Conservation (phyloP, 2,329 filamentous ascomycete species). For the Botrytis cinerea region DNA sequence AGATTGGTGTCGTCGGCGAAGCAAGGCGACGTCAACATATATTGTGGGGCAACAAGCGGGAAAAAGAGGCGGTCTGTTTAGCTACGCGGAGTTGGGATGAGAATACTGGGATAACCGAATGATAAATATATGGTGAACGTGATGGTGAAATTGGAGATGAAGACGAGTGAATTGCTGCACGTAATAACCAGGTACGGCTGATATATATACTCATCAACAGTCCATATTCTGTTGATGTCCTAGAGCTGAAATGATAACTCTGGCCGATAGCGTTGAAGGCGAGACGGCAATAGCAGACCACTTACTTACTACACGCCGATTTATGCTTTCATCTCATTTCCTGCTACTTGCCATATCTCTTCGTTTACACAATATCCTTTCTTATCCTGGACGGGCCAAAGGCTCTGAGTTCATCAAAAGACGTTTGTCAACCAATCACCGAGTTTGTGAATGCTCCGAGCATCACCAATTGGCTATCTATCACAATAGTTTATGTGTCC, state of each 20-base stretch:
- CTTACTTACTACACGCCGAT: background rate
- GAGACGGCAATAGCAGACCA: background rate
- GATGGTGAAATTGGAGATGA: background rate
- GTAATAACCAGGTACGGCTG: no score
- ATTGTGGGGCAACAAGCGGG: background rate
- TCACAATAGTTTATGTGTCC: no score
- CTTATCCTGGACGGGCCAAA: background rate
- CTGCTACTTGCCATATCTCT: background rate
- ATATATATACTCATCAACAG: background rate
- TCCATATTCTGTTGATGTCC: background rate
- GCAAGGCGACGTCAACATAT: background rate
- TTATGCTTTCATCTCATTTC: background rate
- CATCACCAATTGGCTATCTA: no score
- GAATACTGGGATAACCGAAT: background rate
- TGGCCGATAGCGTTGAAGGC: background rate
- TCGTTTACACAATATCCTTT: background rate
- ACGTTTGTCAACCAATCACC: background rate
- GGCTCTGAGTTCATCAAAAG: background rate
- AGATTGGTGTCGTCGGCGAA: background rate
- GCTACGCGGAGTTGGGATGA: background rate
- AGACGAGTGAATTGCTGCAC: background rate
- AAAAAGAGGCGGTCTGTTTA: background rate
- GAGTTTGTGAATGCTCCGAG: background rate
- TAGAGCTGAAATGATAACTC: background rate
- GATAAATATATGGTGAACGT: background rate